These are phyloP conservation scores for Eucalyptus pauciflora DNA, from an alignment of 345 rosid genomes.

Conservation along the genomic window DNA sequence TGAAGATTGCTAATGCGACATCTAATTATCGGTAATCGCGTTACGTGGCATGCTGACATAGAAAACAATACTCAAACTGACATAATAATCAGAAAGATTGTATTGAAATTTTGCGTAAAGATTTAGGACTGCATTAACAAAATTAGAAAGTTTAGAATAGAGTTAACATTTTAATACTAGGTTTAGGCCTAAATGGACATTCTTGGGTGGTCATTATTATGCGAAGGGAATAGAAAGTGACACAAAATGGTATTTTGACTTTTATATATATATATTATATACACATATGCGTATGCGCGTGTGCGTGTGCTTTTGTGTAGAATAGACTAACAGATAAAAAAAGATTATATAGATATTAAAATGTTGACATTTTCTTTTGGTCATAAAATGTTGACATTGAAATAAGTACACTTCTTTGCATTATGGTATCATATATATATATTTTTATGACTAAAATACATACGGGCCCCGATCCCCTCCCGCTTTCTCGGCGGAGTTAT, in stretches of 20 bases:
- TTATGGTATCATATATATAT: neutral
- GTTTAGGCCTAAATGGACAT: neutral
- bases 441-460: neutral
- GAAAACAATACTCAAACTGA: rapidly evolving
- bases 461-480: neutral
- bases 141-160: neutral
- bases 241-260: neutral
- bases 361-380: neutral
- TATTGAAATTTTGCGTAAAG: rapidly evolving
- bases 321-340: neutral
- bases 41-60: rapidly evolving
- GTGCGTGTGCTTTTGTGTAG: neutral
- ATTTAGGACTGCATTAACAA: neutral
- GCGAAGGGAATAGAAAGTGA: neutral
- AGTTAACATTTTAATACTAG: rapidly evolving
- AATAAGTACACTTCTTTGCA: neutral
- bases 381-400: neutral
- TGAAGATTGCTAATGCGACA: rapidly evolving
- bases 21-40: rapidly evolving
- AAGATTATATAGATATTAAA: neutral
- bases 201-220: neutral
- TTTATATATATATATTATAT: too few species aligned
- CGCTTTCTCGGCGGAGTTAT: neutral
- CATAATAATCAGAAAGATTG: neutral
- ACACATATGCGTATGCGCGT: too few species aligned